Conservation (phyloP, 1,284 basidiomycete genomes). For the Tylopilus orsonianus region DNA sequence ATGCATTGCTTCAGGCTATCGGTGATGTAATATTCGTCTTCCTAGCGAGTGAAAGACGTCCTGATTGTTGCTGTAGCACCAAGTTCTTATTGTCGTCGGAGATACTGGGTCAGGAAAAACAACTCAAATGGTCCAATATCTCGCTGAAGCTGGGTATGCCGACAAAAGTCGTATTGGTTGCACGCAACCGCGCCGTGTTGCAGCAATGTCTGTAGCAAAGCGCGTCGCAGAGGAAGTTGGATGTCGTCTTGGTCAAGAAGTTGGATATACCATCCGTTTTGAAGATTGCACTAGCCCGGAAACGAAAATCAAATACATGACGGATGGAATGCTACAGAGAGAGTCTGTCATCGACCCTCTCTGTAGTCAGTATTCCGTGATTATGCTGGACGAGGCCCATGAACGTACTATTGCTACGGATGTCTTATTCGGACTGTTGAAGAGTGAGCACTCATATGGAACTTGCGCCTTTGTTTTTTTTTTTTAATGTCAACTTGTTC, state of each 20-base stretch:
- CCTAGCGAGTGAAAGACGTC: slow-evolving; percentile 1
- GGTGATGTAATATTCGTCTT: slow-evolving; percentile 61
- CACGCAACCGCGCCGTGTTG: slow-evolving; percentile 97
- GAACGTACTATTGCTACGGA: slow-evolving; percentile 98
- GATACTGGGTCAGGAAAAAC: slow-evolving; percentile 95
- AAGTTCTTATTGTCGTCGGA: slow-evolving; percentile 93
- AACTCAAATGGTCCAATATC: slow-evolving; percentile 92
- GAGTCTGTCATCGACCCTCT: slow-evolving; percentile 97
- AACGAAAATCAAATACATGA: slow-evolving; percentile 99
- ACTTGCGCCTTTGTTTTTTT: not conserved
- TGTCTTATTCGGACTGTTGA: slow-evolving; percentile 94
- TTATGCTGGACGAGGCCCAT: slow-evolving; percentile 99
- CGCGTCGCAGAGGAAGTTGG: slow-evolving; percentile 98
- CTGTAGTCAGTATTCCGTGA: slow-evolving; percentile 87
- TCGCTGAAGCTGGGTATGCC: slow-evolving; percentile 86
- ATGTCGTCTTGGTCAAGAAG: slow-evolving; percentile 93
- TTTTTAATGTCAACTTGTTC: slow-evolving; percentile 23
- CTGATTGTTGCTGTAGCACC: slow-evolving; percentile 64
- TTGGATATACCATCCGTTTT: slow-evolving; percentile 98
- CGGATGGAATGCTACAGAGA: slow-evolving; percentile 98
- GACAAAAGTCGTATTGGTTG: slow-evolving; percentile 92
- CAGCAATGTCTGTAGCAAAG: slow-evolving; percentile 99
- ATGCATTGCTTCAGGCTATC: slow-evolving; percentile 89
- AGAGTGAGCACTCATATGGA: slow-evolving; percentile 62
- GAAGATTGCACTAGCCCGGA: slow-evolving; percentile 98